Base-by-base conservation (phyloP, 257 asterid genomes). In the Craterostigma plantagineum region DNA sequence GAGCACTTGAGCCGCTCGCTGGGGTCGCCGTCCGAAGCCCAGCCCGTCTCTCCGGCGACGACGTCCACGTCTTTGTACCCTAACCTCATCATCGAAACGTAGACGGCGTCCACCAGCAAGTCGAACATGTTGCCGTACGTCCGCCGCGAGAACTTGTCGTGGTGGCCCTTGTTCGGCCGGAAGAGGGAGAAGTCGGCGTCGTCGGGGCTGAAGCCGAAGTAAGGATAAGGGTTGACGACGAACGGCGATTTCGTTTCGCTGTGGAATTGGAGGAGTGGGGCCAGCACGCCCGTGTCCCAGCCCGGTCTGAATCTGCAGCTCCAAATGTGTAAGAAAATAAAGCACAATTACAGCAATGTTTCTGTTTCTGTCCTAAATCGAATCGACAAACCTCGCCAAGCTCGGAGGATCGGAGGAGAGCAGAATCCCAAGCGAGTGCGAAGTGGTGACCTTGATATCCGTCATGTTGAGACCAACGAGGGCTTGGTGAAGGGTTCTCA, bases 191-290 rank as follows among this genome's bases (percentile, higher is more conserved):
- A 72, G 18, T 63, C 51, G 8, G 73, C 56, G 30, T 66, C 57
- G 0, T 57, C 62, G 4, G 86, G 79, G 43, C 59, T 55, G 66
- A 64, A 79, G 0, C 79, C 93, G 56, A 87, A 87, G 23, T 71
- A 87, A 2, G 98, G 98, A 60, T 87, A 87, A 3, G 95, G 93
- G 51, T 87, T 87, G 0, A 82, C 93, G 93, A 83, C 76, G 59
- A 87, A 87, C 0, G 98, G 91, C 0, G 83, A 45, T 10, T 63
- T 67, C 0, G 98, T 61, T 4, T 76, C 86, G 0, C 78, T 67
- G 35, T 71, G 64, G 65, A 73, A 87, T 15, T 76, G 61, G 0
- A 87, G 57, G 49, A 83, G 48, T 0, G 95, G 98, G 4, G 70
- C 71, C 27, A 87, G 68, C 0, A 61, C 66, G 0, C 72, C 82